phyloP scores from a whole-genome alignment of 2,329 filamentous ascomycete genomes.

The Gaeumannomyces sp. region DNA sequence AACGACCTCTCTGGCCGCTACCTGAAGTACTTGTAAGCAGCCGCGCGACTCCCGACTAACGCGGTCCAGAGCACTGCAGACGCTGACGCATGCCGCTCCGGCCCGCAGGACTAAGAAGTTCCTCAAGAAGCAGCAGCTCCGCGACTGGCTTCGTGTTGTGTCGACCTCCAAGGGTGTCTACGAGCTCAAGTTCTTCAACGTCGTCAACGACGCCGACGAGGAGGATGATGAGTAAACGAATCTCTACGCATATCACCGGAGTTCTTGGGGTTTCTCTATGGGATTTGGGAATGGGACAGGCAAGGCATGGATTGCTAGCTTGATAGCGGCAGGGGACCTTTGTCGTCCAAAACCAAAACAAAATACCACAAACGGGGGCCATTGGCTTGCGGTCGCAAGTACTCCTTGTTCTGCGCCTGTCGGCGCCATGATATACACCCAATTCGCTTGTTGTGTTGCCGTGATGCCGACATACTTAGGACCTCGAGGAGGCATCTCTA shows the following conservation, averaged over 20 bases:
- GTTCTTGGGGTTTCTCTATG: slow-evolving; percentile 4
- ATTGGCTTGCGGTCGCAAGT: neutral
- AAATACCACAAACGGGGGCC: neutral
- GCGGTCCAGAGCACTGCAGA: neutral
- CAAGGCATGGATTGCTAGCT: neutral
- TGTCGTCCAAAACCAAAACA: neutral
- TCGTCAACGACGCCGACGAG: slow-evolving; percentile 95
- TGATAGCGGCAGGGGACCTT: slow-evolving; percentile 1
- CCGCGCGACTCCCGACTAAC: neutral
- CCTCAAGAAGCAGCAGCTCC: slow-evolving; percentile 99
- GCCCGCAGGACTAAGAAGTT: slow-evolving; percentile 92
- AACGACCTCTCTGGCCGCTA: slow-evolving; percentile 98
- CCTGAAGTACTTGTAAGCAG: slow-evolving; percentile 93
- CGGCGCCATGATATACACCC: neutral
- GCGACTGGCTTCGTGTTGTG: slow-evolving; percentile 99
- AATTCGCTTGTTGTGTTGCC: neutral
- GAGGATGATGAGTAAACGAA: slow-evolving; percentile 91
- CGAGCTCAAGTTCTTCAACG: slow-evolving; percentile 99
- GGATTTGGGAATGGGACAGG: neutral
- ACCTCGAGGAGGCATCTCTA: too few relatives aligned
- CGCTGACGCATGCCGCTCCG: neutral
- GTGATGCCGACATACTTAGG: too few relatives aligned
- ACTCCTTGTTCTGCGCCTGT: neutral
- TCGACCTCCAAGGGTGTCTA: slow-evolving; percentile 97
- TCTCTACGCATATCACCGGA: neutral